phyloP scores from a whole-genome alignment of 2,329 filamentous ascomycete species.

The Didymella glomerata region DNA sequence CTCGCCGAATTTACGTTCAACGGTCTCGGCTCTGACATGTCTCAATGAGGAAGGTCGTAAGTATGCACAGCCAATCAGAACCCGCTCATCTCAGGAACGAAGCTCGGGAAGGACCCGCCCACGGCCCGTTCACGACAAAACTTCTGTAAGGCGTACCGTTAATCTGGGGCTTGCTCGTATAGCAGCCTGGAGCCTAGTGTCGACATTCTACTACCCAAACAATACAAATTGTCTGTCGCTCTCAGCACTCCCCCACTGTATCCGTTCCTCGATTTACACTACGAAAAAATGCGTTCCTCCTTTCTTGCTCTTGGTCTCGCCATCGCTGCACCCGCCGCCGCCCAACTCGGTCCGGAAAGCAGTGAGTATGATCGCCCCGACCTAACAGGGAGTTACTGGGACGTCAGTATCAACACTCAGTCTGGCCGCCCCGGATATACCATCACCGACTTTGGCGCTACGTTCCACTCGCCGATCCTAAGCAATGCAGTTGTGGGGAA shows the following conservation, averaged over 20 bases:
- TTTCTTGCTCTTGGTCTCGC: constrained; percentile 11
- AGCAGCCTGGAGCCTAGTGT: constrained; percentile 15
- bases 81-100: not conserved
- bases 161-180: constrained; percentile 20
- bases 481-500: constrained; percentile 4
- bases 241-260: not conserved
- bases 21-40: not conserved
- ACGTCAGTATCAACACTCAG: constrained; percentile 21
- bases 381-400: constrained; percentile 23
- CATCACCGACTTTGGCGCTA: constrained; percentile 18
- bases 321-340: not conserved
- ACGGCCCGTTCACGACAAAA: constrained; percentile 10
- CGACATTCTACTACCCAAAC: not conserved
- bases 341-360: not conserved
- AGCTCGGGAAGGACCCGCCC: constrained; percentile 1
- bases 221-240: too few species aligned
- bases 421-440: constrained; percentile 23
- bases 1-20: not conserved
- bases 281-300: constrained; percentile 19
- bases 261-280: too few species aligned
- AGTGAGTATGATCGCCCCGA: constrained; percentile 12
- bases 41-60: constrained; percentile 7
- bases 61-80: constrained; percentile 4
- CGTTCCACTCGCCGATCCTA: constrained; percentile 12
- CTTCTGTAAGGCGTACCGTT: constrained; percentile 23